A percentile compares a stretch with the other conserved stretches of the same genome.
Conservation (phyloP, 129 eudicot species). For the Logfia minima region DNA sequence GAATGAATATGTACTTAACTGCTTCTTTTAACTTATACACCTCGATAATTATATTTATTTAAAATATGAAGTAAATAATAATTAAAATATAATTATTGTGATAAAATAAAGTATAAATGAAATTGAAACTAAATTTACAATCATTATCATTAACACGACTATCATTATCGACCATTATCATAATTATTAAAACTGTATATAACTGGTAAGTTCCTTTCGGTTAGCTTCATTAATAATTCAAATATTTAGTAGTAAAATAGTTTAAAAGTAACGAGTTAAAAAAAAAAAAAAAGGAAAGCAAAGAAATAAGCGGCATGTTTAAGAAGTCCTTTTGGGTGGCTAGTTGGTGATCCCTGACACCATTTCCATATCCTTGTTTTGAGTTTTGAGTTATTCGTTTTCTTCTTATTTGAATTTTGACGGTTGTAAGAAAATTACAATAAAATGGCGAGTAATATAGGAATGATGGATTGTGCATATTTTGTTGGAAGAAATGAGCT, state of each 20-base stretch:
- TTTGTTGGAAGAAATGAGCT: constrained; percentile 95
- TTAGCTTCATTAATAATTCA: not conserved
- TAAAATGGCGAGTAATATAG: constrained; percentile 77
- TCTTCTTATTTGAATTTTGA: not conserved
- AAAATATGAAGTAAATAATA: no score
- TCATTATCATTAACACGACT: no score
- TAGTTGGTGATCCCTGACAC: constrained; percentile 40
- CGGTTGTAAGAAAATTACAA: not conserved
- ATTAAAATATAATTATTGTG: no score
- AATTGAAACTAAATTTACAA: no score
- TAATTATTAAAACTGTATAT: no score
- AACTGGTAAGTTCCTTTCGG: not conserved
- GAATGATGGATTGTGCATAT: constrained; percentile 97
- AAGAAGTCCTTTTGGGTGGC: constrained; percentile 19
- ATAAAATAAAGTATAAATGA: no score
- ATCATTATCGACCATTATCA: no score
- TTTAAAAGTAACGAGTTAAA: not conserved
- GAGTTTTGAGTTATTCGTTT: not conserved
- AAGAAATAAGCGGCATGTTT: constrained; percentile 22
- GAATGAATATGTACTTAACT: no score
- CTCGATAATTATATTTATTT: no score
- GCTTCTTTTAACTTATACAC: no score
- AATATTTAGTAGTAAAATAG: not conserved
- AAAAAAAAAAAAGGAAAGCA: not conserved
- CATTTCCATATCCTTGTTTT: not conserved